A percentile compares a stretch with the other conserved stretches of the same genome.
phyloP scores from a whole-genome alignment of 805 yeast species.

The Kodamaea kakaduensis region DNA sequence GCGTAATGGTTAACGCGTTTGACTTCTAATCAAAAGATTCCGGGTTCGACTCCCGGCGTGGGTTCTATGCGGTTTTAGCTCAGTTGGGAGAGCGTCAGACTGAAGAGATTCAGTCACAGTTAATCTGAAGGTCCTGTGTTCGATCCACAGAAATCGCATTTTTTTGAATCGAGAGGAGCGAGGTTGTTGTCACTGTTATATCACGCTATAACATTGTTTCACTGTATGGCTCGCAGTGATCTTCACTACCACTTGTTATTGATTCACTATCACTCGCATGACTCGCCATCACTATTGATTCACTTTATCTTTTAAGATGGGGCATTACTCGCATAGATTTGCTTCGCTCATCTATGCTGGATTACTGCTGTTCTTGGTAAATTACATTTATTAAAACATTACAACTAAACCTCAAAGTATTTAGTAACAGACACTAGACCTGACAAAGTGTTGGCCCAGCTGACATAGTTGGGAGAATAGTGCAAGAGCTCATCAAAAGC shows the following conservation, averaged over 20 bases:
- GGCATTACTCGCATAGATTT: too few relatives aligned
- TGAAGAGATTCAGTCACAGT: conserved; percentile 23
- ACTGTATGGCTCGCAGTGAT: too few relatives aligned
- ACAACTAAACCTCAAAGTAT: conserved; percentile 35
- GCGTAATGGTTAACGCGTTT: conserved; percentile 23
- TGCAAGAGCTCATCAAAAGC: conserved; percentile 68
- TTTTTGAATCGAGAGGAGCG: too few relatives aligned
- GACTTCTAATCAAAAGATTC: conserved; percentile 17
- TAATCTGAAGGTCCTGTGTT: conserved; percentile 82
- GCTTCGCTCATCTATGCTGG: not conserved
- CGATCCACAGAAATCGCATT: conserved; percentile 75
- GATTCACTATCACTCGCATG: too few relatives aligned
- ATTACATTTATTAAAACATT: not conserved
- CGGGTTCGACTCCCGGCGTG: conserved; percentile 11
- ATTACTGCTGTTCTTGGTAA: not conserved
- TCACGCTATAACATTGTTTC: too few relatives aligned
- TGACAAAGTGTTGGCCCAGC: conserved; percentile 59
- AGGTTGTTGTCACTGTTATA: too few relatives aligned
- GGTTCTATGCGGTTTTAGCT: conserved; percentile 10
- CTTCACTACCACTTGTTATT: too few relatives aligned
- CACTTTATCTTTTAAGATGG: too few relatives aligned
- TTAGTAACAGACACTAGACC: conserved; percentile 65
- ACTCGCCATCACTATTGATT: too few relatives aligned
- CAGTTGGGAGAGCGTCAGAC: conserved; percentile 34
- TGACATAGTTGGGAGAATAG: conserved; percentile 61